Percentiles rank a stretch among this genome's conserved stretches.
Conservation (phyloP, 2,329 filamentous ascomycete genomes). For the Fusarium chlamydosporum region DNA sequence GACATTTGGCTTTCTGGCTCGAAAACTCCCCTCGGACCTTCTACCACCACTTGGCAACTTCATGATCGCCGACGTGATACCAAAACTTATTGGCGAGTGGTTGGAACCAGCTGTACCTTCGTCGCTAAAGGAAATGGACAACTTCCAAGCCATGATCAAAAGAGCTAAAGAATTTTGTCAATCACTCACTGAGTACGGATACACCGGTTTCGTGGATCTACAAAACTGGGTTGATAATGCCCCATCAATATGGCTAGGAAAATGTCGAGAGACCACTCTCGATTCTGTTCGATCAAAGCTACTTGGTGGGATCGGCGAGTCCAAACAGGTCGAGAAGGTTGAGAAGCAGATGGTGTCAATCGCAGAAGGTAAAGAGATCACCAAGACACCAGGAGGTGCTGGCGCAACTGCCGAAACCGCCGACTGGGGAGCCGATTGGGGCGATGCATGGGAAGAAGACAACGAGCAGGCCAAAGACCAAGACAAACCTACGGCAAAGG, state of each 20-base stretch:
- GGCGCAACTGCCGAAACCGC: constrained; percentile 61
- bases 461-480: constrained; percentile 60
- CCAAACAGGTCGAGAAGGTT: constrained; percentile 82
- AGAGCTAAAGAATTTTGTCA: constrained; percentile 75
- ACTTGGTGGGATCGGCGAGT: constrained; percentile 73
- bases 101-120: constrained; percentile 82
- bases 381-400: constrained; percentile 66
- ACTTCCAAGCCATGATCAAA: constrained; percentile 79
- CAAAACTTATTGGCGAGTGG: constrained; percentile 79
- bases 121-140: constrained; percentile 76
- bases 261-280: constrained; percentile 83
- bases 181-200: constrained; percentile 72
- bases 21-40: constrained; percentile 67
- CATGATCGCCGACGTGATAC: constrained; percentile 78
- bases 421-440: constrained; percentile 85
- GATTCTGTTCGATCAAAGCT: constrained; percentile 80
- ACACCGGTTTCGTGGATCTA: constrained; percentile 74
- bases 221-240: constrained; percentile 85
- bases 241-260: constrained; percentile 86
- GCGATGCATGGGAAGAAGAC: constrained; percentile 83
- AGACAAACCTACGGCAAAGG: constrained; percentile 37
- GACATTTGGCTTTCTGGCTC: constrained; percentile 66
- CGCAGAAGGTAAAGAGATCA: constrained; percentile 74
- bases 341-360: constrained; percentile 85
- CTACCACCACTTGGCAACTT: constrained; percentile 73